Evolutionary conservation across 2,329 filamentous ascomycete genomes (phyloP).

Genomic region (Pseudogymnoascus sp.): DNA sequence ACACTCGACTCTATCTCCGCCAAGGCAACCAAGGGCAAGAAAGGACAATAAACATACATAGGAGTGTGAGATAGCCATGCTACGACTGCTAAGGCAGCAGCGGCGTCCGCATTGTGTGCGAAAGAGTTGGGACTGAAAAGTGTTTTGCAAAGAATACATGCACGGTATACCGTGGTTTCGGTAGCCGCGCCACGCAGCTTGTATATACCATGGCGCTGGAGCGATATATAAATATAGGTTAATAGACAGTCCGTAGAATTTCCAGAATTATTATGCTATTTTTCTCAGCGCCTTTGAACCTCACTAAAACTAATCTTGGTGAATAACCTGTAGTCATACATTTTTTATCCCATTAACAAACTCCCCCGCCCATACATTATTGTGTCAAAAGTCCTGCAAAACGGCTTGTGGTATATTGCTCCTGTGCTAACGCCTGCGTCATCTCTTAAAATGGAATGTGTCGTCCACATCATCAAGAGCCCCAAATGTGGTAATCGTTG

Average conservation of each 20-base stretch:
- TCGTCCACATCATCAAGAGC: slow-evolving; percentile 37
- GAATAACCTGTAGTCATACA: neutral
- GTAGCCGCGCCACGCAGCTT: neutral
- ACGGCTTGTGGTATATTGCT: slow-evolving; percentile 1
- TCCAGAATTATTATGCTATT: neutral
- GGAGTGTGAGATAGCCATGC: neutral
- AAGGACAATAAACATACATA: neutral
- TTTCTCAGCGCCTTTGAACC: neutral
- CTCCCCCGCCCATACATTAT: neutral
- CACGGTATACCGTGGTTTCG: neutral
- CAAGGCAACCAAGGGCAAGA: slow-evolving; percentile 1
- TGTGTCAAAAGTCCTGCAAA: neutral
- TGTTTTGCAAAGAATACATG: neutral
- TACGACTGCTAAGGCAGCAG: neutral
- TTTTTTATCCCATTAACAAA: neutral
- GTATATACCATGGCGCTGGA: neutral
- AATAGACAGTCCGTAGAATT: neutral
- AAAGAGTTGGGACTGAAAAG: neutral
- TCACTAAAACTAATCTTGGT: neutral
- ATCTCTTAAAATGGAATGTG: slow-evolving; percentile 38
- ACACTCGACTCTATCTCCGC: slow-evolving; percentile 22
- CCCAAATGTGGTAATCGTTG: slow-evolving; percentile 23
- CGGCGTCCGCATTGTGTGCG: neutral
- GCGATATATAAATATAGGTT: neutral
- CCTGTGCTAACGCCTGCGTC: slow-evolving; percentile 1